These are phyloP conservation scores for Ustilago tritici DNA, from an alignment of 1,284 basidiomycete species.

Conservation along the genomic window DNA sequence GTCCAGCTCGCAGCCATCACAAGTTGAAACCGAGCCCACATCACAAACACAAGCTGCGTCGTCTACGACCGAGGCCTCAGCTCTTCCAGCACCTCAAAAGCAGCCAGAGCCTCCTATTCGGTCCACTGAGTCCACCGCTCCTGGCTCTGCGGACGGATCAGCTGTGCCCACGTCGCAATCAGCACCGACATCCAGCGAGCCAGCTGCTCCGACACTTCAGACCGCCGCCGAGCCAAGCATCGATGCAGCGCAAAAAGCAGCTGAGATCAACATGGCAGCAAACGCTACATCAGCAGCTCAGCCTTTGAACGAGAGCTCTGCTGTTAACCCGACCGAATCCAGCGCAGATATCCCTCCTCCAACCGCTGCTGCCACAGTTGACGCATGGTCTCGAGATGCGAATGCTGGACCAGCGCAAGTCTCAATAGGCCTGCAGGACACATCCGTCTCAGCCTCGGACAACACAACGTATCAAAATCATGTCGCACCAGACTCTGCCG, in stretches of 20 bases:
- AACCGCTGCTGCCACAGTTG: not conserved
- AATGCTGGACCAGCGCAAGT: not conserved
- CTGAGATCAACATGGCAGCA: not conserved
- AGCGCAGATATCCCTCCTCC: not conserved
- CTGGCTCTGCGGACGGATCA: not conserved
- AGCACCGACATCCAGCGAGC: not conserved
- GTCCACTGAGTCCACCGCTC: not conserved
- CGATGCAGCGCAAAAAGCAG: not conserved
- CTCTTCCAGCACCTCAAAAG: not conserved
- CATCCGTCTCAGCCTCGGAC: not conserved
- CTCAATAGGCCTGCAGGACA: not conserved
- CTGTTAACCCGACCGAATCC: not conserved
- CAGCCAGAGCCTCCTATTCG: not conserved
- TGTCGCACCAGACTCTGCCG: not conserved
- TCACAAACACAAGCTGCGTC: not conserved
- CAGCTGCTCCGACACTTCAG: not conserved
- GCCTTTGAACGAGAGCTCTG: not conserved
- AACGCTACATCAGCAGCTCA: not conserved
- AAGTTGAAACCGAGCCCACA: not conserved
- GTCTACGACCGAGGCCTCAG: not conserved
- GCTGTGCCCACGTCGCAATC: not conserved
- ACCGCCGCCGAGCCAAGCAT: not conserved
- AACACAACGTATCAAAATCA: not conserved
- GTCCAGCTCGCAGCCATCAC: not conserved
- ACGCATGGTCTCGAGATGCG: not conserved